Evolutionary conservation across 192 early-diverging fungal species (phyloP).

Genomic region (Gonapodya prolifera): DNA sequence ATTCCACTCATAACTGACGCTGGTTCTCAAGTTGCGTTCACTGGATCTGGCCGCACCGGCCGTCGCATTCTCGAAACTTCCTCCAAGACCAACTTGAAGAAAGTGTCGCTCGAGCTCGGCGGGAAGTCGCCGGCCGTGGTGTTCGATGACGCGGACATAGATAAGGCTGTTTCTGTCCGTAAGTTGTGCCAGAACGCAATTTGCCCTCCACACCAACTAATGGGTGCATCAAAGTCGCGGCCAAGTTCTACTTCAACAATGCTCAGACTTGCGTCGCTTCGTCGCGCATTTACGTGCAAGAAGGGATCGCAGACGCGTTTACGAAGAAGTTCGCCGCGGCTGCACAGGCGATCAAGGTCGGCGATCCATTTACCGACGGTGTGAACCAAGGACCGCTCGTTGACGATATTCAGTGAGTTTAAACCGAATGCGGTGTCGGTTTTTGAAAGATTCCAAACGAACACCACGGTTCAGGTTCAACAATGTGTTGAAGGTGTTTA

Average conservation of each 20-base stretch:
- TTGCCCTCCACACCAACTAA: too few relatives aligned
- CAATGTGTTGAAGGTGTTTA: constrained; percentile 58
- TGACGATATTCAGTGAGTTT: constrained; percentile 19
- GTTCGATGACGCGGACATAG: constrained; percentile 32
- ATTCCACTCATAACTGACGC: constrained; percentile 13
- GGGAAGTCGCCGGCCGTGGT: constrained; percentile 36
- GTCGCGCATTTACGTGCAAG: constrained; percentile 30
- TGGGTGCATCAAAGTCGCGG: background rate
- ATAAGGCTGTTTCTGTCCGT: constrained; percentile 17
- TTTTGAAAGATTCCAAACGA: too few relatives aligned
- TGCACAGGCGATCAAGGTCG: constrained; percentile 47
- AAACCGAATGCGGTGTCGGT: background rate
- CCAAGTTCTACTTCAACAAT: constrained; percentile 16
- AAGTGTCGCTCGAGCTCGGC: constrained; percentile 29
- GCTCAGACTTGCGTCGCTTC: constrained; percentile 18
- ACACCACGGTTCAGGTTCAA: constrained; percentile 52
- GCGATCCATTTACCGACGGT: constrained; percentile 53
- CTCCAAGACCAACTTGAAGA: constrained; percentile 18
- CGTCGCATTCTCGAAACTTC: background rate
- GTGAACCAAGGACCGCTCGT: constrained; percentile 75
- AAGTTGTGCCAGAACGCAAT: background rate
- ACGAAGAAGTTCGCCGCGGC: constrained; percentile 30
- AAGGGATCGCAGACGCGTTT: constrained; percentile 22
- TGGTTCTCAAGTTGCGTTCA: constrained; percentile 14
- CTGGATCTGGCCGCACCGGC: constrained; percentile 13